A percentile compares a stretch with the other conserved stretches of the same genome.
Evolutionary conservation across 345 rosid genomes (phyloP).

Genomic region (Combretum micranthum): DNA sequence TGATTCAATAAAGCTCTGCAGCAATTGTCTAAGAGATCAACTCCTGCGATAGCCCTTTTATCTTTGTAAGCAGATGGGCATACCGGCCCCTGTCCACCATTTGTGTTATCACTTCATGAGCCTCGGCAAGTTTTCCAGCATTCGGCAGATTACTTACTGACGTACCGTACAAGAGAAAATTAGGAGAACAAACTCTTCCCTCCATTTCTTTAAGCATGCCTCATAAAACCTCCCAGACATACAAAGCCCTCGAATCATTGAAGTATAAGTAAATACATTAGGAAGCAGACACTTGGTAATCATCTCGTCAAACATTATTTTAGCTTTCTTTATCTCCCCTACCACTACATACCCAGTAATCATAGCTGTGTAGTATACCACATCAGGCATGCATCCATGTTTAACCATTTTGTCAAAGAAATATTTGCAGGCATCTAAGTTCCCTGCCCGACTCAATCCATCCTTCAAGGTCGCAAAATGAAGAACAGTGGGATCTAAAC

Average conservation of each 20-base stretch:
- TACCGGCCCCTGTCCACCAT: conserved; percentile 72
- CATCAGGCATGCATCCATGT: conserved; percentile 64
- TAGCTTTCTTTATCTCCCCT: conserved; percentile 65
- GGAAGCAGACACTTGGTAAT: conserved; percentile 54
- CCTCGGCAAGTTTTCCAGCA: conserved; percentile 73
- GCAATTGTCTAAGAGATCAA: neutral
- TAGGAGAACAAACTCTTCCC: conserved; percentile 75
- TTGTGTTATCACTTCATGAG: conserved; percentile 53
- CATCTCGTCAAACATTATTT: conserved; percentile 63
- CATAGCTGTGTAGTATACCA: conserved; percentile 79
- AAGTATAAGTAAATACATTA: conserved; percentile 74
- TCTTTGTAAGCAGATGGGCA: conserved; percentile 48
- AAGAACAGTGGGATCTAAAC: conserved; percentile 52
- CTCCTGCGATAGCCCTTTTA: conserved; percentile 39
- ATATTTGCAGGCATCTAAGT: conserved; percentile 70
- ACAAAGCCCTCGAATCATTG: conserved; percentile 83
- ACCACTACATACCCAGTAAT: conserved; percentile 66
- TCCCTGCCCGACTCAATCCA: conserved; percentile 82
- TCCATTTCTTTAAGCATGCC: conserved; percentile 86
- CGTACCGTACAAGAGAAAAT: conserved; percentile 77
- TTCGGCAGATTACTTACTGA: conserved; percentile 58
- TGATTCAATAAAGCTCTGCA: too few species aligned
- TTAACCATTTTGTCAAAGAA: conserved; percentile 69
- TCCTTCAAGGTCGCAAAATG: conserved; percentile 90
- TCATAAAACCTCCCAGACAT: conserved; percentile 60